A percentile compares a stretch with the other conserved stretches of the same genome.
Evolutionary conservation across 2,329 filamentous ascomycete genomes (phyloP).

Genomic region (Ustilaginoidea virens): DNA sequence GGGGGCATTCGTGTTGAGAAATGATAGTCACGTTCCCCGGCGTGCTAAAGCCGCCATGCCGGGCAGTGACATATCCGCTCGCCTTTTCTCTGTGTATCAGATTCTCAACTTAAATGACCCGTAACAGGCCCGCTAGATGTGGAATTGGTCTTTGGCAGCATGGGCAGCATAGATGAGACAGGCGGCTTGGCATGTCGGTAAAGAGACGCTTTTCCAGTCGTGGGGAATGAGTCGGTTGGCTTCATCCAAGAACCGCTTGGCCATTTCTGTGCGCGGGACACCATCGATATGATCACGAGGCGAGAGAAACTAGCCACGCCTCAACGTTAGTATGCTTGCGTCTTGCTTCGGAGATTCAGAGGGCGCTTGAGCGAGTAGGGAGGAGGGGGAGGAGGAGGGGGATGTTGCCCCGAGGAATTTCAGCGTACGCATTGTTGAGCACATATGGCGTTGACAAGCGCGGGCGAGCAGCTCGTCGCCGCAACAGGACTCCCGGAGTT

Average conservation of each 20-base stretch:
- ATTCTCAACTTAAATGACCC: too few relatives aligned
- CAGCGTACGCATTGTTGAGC: conserved; percentile 4
- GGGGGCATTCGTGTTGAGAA: not conserved
- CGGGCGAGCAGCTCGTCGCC: conserved; percentile 2
- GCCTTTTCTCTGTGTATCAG: too few relatives aligned
- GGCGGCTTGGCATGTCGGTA: conserved; percentile 1
- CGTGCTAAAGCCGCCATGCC: too few relatives aligned
- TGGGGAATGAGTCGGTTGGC: conserved; percentile 2
- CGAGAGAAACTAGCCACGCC: conserved; percentile 1
- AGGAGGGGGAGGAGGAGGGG: too few relatives aligned
- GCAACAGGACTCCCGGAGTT: not conserved
- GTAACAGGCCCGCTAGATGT: too few relatives aligned
- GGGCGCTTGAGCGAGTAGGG: too few relatives aligned
- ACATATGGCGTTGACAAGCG: conserved; percentile 4
- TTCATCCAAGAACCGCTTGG: conserved; percentile 2
- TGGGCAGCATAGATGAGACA: conserved; percentile 3
- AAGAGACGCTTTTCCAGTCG: not conserved
- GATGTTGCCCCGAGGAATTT: not conserved
- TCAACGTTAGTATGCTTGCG: not conserved
- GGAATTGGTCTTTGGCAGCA: conserved; percentile 3
- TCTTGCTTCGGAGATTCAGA: too few relatives aligned
- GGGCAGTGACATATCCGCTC: too few relatives aligned
- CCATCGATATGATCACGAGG: not conserved
- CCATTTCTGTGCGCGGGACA: conserved; percentile 1
- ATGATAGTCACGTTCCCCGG: too few relatives aligned